These are phyloP conservation scores for Yamadazyma atmosphaerica DNA, from an alignment of 1,139 yeast genomes.

Conservation along the genomic window DNA sequence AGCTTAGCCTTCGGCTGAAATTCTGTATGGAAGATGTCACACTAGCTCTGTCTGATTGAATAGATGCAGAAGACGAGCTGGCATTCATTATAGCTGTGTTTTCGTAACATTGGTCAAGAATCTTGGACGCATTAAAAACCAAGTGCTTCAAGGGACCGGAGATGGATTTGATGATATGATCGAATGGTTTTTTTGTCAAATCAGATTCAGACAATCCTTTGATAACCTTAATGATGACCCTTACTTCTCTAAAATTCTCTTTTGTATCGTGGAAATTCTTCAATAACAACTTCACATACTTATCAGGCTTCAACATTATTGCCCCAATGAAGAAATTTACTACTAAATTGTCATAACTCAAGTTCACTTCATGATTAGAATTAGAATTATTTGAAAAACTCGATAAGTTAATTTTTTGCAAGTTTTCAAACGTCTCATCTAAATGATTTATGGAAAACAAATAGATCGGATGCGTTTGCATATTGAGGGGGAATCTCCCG, in stretches of 20 bases:
- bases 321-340: slow-evolving; percentile 46
- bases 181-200: slow-evolving; percentile 24
- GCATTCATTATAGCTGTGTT: slow-evolving; percentile 9
- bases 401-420: slow-evolving; percentile 16
- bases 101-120: slow-evolving; percentile 26
- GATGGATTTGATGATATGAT: slow-evolving; percentile 23
- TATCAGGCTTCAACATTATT: slow-evolving; percentile 38
- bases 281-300: slow-evolving; percentile 27
- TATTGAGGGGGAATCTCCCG: slow-evolving; percentile 29
- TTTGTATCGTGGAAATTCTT: slow-evolving; percentile 25
- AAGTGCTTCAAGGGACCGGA: slow-evolving; percentile 26
- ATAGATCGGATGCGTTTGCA: slow-evolving; percentile 40
- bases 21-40: slow-evolving; percentile 8
- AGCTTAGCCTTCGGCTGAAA: slow-evolving; percentile 9
- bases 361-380: slow-evolving; percentile 12
- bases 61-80: slow-evolving; percentile 10
- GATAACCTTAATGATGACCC: slow-evolving; percentile 39
- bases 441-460: slow-evolving; percentile 41
- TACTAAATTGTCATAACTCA: slow-evolving; percentile 24
- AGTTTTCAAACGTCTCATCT: slow-evolving; percentile 36
- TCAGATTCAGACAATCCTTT: slow-evolving; percentile 35
- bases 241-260: slow-evolving; percentile 31
- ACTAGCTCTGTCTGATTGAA: slow-evolving; percentile 13
- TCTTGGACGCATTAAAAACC: slow-evolving; percentile 31
- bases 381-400: slow-evolving; percentile 16